Base-by-base conservation (phyloP, 2,329 filamentous ascomycete genomes). In the Macrophomina phaseolina region DNA sequence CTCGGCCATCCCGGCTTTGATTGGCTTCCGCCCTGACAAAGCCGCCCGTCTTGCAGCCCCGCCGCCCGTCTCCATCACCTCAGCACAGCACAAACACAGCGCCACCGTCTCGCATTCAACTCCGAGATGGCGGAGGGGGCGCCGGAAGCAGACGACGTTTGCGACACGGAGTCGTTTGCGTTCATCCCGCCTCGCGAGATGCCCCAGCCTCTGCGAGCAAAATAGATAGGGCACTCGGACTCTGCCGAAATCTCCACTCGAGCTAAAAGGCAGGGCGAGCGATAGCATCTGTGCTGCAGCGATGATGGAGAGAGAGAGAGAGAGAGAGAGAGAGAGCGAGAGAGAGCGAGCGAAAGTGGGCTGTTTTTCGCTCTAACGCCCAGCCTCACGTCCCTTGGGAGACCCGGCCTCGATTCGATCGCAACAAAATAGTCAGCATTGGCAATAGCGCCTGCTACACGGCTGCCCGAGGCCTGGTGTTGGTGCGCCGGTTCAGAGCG, bases 361-460 rank as follows among this genome's bases (percentile, higher is more conserved):
- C 49, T 53, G 49, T 34, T 53, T 53, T 53, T 53, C 49, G 49
- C 49, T 18, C n/a, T 30, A n/a, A 5, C 48, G 48, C 36, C 36
- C 36, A 38, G 36, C 36, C 11, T 38, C 36, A 38, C 36, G 36
- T 23, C 23, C 23, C 23, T 23, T 23, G 23, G 23, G 23, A 23
- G 23, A 23, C 23, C 2, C 23, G 23, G 23, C 23, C 23, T 23
- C 23, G 23, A 23, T 23, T 23, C 23, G 23, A 3, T 23, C 23
- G 3, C 23, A 38, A 38, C 36, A 38, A 8, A 38, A 38, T 38
- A 38, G 11, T n/a, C 42, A 18, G 12, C 7, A 53, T 30, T 30
- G 30, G 34, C 30, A 30, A 53, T 23, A 23, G 23, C 23, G 23
- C 23, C 23, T 23, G 23, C 23, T 23, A 23, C 3, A 23, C 23